Evolutionary conservation across 257 asterid genomes (phyloP), one percentile per base, ranked within the genome.

Genomic region (Nicotiana knightiana): DNA sequence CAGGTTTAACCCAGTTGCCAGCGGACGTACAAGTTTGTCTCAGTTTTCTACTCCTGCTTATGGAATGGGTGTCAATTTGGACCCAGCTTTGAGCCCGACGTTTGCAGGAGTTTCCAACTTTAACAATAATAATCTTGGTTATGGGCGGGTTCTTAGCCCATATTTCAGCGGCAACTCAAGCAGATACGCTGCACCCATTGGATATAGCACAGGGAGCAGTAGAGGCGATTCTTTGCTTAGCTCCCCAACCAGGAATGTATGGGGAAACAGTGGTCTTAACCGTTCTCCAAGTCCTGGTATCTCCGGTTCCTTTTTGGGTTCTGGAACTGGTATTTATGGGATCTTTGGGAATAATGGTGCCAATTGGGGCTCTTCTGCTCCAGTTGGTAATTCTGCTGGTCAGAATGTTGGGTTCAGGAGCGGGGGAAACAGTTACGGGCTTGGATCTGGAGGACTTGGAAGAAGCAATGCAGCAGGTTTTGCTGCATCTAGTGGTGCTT

Each of bases 41-140:
- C 89, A 86, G 80, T 84, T 88, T 83, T 85, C 88, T 80, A 70
- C 89, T 81, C 87, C 89, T 67, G 84, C 88, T 68, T 88, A 84
- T 85, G 97, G 97, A 65, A 88, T 89, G 90, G 93, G 96, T 35
- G 39, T 92, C 87, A 92, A 90, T 84, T 80, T 90, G 90, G 97
- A 91, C 67, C 95, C 93, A 75, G 85, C 91, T 57, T 79, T 92
- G 87, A 88, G 84, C 70, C 91, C 89, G 48, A 86, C 85, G 75
- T 90, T 90, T 78, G 94, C 91, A 37, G 93, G 89, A 77, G 91
- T 88, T 77, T 89, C 95, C n/a, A 91, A 73, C 87, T 93, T 91
- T 75, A 91, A 84, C 85, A 89, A 65, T 80, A 90, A 89, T 85
- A 91, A 89, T 85, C 87, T 93, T 30, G 89, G 94, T 83, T 91